These are phyloP conservation scores for Phytopythium chamaehyphon DNA, from an alignment of 352 stramenopile species.

Conservation along the genomic window DNA sequence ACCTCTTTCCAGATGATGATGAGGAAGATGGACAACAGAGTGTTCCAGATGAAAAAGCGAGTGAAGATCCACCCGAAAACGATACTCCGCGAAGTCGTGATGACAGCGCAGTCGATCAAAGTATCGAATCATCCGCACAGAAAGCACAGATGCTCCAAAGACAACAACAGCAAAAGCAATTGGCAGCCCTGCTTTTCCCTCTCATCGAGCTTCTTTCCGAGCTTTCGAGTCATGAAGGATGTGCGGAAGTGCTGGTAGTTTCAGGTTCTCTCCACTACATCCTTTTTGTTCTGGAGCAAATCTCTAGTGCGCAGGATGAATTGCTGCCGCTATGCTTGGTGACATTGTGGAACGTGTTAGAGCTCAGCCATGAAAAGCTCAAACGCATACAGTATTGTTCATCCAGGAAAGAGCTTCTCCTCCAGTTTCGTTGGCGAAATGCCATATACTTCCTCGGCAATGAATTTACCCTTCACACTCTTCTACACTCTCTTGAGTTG, in stretches of 20 bases:
- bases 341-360: slow-evolving; percentile 73
- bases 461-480: slow-evolving; percentile 47
- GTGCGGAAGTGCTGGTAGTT: slow-evolving; percentile 63
- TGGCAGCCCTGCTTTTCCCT: slow-evolving; percentile 44
- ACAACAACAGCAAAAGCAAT: slow-evolving; percentile 7
- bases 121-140: not conserved
- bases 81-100: not conserved
- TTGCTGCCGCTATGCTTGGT: slow-evolving; percentile 63
- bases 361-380: slow-evolving; percentile 59
- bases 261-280: slow-evolving; percentile 62
- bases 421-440: slow-evolving; percentile 59
- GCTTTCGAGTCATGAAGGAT: slow-evolving; percentile 59
- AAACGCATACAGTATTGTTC: slow-evolving; percentile 28
- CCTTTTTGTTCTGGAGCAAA: slow-evolving; percentile 53
- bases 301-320: slow-evolving; percentile 57
- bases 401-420: slow-evolving; percentile 53
- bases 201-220: slow-evolving; percentile 63
- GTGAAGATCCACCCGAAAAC: not conserved
- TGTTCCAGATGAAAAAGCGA: not conserved
- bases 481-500: slow-evolving; percentile 56
- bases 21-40: slow-evolving; percentile 5
- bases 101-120: not conserved
- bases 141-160: not conserved
- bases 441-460: slow-evolving; percentile 58
- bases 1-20: slow-evolving; percentile 64